Evolutionary conservation across 2,329 filamentous ascomycete species (phyloP), one percentile per base, ranked within the genome.

Genomic region (Metarhizium sp.): DNA sequence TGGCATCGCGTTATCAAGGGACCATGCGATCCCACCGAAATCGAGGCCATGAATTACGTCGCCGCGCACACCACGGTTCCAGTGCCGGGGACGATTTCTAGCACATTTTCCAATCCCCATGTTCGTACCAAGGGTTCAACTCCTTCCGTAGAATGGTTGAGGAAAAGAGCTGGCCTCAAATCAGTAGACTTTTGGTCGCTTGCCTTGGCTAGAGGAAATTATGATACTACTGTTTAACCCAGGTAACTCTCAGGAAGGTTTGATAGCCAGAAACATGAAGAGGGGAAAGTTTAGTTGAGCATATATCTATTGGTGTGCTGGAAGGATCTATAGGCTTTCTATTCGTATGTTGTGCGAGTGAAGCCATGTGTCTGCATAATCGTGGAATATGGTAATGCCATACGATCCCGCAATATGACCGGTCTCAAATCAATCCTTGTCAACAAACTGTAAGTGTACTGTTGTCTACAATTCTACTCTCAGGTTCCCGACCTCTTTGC

Each of bases 1-100:
- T 61, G 58, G 62, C 59, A 64, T 51, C 62, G 65, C 42, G 36
- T 68, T 51, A 64, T 67, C 57, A 67, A 67, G 54, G 64, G 65
- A 55, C 66, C 65, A 59, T 65, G 63, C 53, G 54, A 59, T 18
- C 65, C 63, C 5, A 52, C 62, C 1, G 65, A 68, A 57, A 56
- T 67, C 4, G 65, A 67, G 52, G 66, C 64, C 13, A 63, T 68
- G 62, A 61, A 63, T 51, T 69, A 67, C 51, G 55, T 69, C 53
- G 60, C 64, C 42, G 36, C 49, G 49, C 57, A 67, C 51, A 67
- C 66, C 34, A 53, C 52, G 2, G 59, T 69, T 36, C 66, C 67
- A 7, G 52, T 69, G 1, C 66, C 42, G 14, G 42, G 42, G 10
- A 45, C 42, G 11, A 18, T 16, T 11, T 8, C 42, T 45, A 1